phyloP scores from a whole-genome alignment of 2,329 filamentous ascomycete genomes.

The Aspergillus persii region DNA sequence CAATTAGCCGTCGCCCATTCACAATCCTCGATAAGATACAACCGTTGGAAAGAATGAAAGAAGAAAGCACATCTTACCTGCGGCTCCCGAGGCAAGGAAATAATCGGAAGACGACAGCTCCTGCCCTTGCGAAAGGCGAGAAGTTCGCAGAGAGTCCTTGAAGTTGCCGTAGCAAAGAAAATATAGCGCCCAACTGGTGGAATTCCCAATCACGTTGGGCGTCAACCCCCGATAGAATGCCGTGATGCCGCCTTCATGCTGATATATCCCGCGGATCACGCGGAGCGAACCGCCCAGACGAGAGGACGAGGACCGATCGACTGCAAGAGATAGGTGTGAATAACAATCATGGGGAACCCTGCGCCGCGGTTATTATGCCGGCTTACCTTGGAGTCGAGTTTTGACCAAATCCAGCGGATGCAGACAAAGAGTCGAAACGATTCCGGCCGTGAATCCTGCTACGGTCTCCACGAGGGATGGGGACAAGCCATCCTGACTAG shows the following conservation, averaged over 20 bases:
- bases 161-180: slow-evolving; percentile 71
- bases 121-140: slow-evolving; percentile 31
- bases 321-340: slow-evolving; percentile 39
- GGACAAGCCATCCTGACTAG: slow-evolving; percentile 58
- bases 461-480: slow-evolving; percentile 81
- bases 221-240: slow-evolving; percentile 87
- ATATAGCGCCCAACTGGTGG: slow-evolving; percentile 85
- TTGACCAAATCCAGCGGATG: slow-evolving; percentile 96
- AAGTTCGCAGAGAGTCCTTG: slow-evolving; percentile 52
- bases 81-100: slow-evolving; percentile 69
- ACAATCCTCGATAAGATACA: too few relatives aligned
- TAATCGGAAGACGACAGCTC: slow-evolving; percentile 67
- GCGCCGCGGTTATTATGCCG: neutral
- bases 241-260: slow-evolving; percentile 56
- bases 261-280: slow-evolving; percentile 52
- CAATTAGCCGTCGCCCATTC: neutral
- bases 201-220: slow-evolving; percentile 89
- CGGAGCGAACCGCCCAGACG: slow-evolving; percentile 53
- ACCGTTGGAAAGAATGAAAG: neutral
- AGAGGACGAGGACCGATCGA: slow-evolving; percentile 49
- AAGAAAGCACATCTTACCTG: slow-evolving; percentile 42
- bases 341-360: neutral
- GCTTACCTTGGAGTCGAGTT: slow-evolving; percentile 83
- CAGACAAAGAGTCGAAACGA: slow-evolving; percentile 79
- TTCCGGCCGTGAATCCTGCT: slow-evolving; percentile 85